Evolutionary conservation across 352 stramenopile species (phyloP).

Genomic region (Phytophthora cryptogea): DNA sequence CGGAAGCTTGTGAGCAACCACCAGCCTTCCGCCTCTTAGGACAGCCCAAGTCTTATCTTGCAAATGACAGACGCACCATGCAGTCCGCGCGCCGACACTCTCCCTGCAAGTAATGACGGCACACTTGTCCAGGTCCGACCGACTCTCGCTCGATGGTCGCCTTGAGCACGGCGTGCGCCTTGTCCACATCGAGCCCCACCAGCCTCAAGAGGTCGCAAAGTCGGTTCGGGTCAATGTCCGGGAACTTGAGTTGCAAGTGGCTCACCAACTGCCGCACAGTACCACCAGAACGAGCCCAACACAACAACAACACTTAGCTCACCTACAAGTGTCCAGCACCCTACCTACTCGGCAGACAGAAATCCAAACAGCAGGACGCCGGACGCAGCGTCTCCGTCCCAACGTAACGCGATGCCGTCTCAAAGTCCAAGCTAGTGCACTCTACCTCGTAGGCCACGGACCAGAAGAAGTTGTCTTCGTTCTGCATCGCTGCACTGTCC

Average conservation of each 20-base stretch:
- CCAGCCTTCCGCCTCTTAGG: conserved; percentile 11
- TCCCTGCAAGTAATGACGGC: conserved; percentile 79
- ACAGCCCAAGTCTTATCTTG: conserved; percentile 26
- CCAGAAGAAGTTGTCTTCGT: conserved; percentile 88
- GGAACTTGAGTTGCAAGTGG: conserved; percentile 86
- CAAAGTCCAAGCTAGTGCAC: conserved; percentile 9
- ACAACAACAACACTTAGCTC: conserved; percentile 22
- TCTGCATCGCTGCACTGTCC: conserved; percentile 44
- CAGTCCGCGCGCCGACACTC: conserved; percentile 85
- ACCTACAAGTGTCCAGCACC: conserved; percentile 1
- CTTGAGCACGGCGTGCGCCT: conserved; percentile 76
- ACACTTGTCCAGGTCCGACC: conserved; percentile 75
- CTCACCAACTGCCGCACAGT: conserved; percentile 56
- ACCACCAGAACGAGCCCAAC: conserved; percentile 17
- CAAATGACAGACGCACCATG: conserved; percentile 64
- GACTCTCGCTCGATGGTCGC: conserved; percentile 75
- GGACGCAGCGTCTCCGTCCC: conserved; percentile 9
- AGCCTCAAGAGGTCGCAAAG: conserved; percentile 78
- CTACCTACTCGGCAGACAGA: not conserved
- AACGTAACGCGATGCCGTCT: conserved; percentile 4
- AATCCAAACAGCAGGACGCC: conserved; percentile 1
- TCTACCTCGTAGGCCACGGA: conserved; percentile 83
- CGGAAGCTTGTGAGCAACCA: conserved; percentile 25
- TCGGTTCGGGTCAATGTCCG: conserved; percentile 69
- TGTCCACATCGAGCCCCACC: conserved; percentile 75